A percentile compares a stretch with the other conserved stretches of the same genome.
Conservation (phyloP, 805 yeast species). For the Pichia californica region DNA sequence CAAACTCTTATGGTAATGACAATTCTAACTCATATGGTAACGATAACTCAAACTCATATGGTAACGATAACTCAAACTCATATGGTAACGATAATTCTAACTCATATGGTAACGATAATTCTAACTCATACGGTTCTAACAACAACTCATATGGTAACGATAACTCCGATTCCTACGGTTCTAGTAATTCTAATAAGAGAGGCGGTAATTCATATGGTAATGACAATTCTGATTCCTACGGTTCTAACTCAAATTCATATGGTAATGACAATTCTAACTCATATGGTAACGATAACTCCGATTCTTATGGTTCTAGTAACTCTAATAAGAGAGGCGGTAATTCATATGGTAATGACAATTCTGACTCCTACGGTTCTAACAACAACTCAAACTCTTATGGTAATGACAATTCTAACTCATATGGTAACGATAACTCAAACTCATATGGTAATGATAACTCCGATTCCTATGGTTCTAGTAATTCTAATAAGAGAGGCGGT, state of each 20-base stretch:
- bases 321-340: too few species aligned
- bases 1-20: constrained; percentile 25
- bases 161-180: constrained; percentile 28
- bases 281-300: constrained; percentile 26
- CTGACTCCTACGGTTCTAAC: constrained; percentile 27
- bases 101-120: constrained; percentile 12
- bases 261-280: constrained; percentile 29
- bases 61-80: constrained; percentile 16
- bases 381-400: constrained; percentile 13
- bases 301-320: constrained; percentile 18
- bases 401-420: constrained; percentile 24
- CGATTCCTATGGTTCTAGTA: constrained; percentile 24
- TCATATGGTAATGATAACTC: constrained; percentile 13
- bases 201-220: constrained; percentile 26
- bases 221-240: constrained; percentile 18
- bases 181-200: constrained; percentile 21
- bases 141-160: constrained; percentile 17
- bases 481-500: constrained; percentile 15
- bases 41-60: constrained; percentile 14
- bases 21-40: constrained; percentile 13
- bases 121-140: constrained; percentile 26
- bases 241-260: constrained; percentile 27
- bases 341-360: constrained; percentile 27
- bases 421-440: constrained; percentile 19
- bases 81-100: constrained; percentile 18